Evolutionary conservation across 1,284 basidiomycete genomes (phyloP).

Genomic region (Sporisorium scitamineum): DNA sequence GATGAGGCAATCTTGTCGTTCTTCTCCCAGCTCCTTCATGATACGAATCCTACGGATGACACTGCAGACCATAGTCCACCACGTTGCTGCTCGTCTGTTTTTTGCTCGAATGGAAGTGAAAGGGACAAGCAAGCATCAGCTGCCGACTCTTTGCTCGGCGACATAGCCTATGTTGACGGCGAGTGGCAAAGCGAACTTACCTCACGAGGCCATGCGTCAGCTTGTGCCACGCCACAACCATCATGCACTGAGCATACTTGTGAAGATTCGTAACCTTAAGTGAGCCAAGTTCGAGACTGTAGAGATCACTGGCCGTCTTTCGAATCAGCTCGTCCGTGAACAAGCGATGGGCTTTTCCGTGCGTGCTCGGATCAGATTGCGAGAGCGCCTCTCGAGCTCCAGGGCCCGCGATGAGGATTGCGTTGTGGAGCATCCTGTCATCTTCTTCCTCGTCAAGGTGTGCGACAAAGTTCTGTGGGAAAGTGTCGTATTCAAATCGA

Average conservation of each 20-base stretch:
- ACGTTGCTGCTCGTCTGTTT: slow-evolving; percentile 28
- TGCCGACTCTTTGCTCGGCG: neutral
- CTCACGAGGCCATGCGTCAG: slow-evolving; percentile 18
- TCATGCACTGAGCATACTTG: slow-evolving; percentile 15
- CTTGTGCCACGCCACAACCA: slow-evolving; percentile 50
- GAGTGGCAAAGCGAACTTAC: slow-evolving; percentile 11
- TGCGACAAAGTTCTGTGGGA: slow-evolving; percentile 10
- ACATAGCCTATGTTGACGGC: neutral
- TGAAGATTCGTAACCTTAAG: slow-evolving; percentile 15
- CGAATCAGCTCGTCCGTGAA: slow-evolving; percentile 4
- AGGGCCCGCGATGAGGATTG: slow-evolving; percentile 21
- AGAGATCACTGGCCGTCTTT: slow-evolving; percentile 1
- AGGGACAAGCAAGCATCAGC: neutral
- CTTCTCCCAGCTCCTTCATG: slow-evolving; percentile 4
- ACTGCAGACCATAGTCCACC: slow-evolving; percentile 20
- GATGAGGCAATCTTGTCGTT: slow-evolving; percentile 1
- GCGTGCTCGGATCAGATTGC: neutral
- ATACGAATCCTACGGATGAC: slow-evolving; percentile 11
- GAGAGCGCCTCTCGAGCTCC: slow-evolving; percentile 3
- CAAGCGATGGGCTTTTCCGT: neutral
- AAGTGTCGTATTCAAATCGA: neutral
- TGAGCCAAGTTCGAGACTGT: slow-evolving; percentile 2
- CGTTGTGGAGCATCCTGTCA: slow-evolving; percentile 15
- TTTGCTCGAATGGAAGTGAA: neutral
- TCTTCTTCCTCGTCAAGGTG: neutral